A percentile compares a stretch with the other conserved stretches of the same genome.
Evolutionary conservation across 257 asterid species (phyloP).

Genomic region (Nicotiana knightiana): DNA sequence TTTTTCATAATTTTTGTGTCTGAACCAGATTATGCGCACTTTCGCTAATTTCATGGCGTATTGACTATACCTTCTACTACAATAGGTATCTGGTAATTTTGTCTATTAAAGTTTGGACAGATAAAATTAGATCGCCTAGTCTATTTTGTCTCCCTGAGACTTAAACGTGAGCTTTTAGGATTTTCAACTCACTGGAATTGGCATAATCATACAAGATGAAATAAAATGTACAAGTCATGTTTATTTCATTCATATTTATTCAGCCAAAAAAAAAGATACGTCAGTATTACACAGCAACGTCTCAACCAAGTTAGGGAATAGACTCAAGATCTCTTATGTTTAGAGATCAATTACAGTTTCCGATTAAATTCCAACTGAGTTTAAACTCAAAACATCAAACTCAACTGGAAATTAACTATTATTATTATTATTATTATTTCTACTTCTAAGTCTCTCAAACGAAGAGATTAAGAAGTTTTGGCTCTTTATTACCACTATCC

Average conservation of each 20-base stretch:
- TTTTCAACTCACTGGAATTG: background rate
- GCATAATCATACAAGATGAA: background rate
- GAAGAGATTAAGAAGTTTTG: slow-evolving; percentile 88
- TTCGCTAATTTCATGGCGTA: no score
- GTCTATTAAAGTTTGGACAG: background rate
- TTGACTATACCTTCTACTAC: no score
- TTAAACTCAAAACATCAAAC: slow-evolving; percentile 9
- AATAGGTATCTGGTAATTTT: background rate
- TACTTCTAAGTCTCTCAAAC: slow-evolving; percentile 12
- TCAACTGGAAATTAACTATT: background rate
- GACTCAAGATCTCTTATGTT: background rate
- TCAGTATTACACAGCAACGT: background rate
- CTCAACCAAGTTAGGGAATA: background rate
- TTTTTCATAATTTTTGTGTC: background rate
- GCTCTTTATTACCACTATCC: slow-evolving; percentile 43
- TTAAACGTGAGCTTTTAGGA: background rate
- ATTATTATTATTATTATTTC: background rate
- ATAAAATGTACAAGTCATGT: background rate
- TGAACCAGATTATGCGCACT: background rate
- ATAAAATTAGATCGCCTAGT: background rate
- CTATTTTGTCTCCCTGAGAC: background rate
- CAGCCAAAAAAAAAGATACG: background rate
- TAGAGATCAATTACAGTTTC: background rate
- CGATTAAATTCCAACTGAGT: slow-evolving; percentile 7
- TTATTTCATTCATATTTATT: background rate